A percentile compares a stretch with the other conserved stretches of the same genome.
Conservation (phyloP, 257 asterid genomes). For the Petunia axillaris region DNA sequence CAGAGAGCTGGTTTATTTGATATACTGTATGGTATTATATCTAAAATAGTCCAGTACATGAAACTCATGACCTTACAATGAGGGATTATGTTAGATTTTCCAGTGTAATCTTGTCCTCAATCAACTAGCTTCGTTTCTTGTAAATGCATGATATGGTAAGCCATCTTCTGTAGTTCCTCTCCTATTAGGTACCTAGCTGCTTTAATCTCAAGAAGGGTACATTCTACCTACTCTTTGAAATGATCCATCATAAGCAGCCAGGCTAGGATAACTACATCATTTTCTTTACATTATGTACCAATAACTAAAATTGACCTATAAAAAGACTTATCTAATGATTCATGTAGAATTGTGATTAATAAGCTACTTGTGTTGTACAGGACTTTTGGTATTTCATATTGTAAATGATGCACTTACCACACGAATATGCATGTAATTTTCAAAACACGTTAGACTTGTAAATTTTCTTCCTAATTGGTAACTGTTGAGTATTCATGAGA, state of each 20-base stretch:
- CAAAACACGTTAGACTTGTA: not conserved
- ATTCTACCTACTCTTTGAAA: slow-evolving; percentile 32
- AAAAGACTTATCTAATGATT: not conserved
- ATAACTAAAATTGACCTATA: not conserved
- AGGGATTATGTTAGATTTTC: slow-evolving; percentile 4
- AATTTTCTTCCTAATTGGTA: not conserved
- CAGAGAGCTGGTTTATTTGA: not conserved
- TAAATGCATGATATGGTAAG: slow-evolving; percentile 4
- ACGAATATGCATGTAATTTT: not conserved
- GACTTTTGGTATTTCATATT: not conserved
- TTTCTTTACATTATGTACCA: not conserved
- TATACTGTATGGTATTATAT: not conserved
- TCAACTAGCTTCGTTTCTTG: slow-evolving; percentile 5
- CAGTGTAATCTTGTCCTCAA: not conserved
- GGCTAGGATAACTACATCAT: not conserved
- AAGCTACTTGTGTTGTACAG: not conserved
- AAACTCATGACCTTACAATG: slow-evolving; percentile 4
- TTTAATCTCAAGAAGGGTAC: slow-evolving; percentile 38
- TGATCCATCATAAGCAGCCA: not conserved
- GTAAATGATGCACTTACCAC: too few relatives aligned
- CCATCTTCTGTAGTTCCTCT: slow-evolving; percentile 9
- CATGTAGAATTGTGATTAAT: not conserved
- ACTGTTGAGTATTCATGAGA: not conserved
- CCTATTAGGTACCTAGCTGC: slow-evolving; percentile 16
- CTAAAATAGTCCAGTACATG: not conserved